Evolutionary conservation across 169 alveolate genomes (phyloP), one percentile per base, ranked within the genome.

Genomic region (Eimeria praecox): DNA sequence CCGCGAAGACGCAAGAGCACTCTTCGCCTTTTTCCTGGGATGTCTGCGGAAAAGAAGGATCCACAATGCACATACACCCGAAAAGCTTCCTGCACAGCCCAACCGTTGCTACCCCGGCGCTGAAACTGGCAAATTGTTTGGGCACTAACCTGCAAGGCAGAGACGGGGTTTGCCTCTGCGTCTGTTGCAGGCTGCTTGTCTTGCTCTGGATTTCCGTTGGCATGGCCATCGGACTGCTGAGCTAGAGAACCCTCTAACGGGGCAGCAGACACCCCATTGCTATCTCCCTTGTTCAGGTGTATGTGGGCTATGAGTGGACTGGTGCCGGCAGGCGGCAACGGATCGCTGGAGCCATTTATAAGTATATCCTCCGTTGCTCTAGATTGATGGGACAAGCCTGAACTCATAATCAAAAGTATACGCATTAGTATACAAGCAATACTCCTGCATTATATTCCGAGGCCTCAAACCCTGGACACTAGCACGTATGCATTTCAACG

Each of bases 131-230:
- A 64, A 30, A 40, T 59, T 59, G 69, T 5, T 64, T 38, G n/a
- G 85, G 56, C 46, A 56, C 77, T 82, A n/a, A 56, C 92, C 92
- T 85, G 92, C 56, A 85, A 69, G 30, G 78, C 75, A 52, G 92
- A 85, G 77, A 85, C 54, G 78, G 77, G 77, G 42, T 33, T 22
- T 33, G 77, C 77, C 0, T 44, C 20, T 12, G 62, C 40, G 22
- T n/a, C n/a, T 30, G 49, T 14, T n/a, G 14, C n/a, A 24, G 33
- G 24, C 16, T 20, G 35, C 3, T 46, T 3, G 2, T 44, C 44
- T 52, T n/a, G 69, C 16, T 10, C 12, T 44, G 89, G 24, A 3
- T 85, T 33, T 16, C 18, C 78, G 66, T 24, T 27, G 8, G 27
- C 12, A 27, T 33, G n/a, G 66, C 22, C 44, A n/a, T 12, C 40